Base-by-base conservation (phyloP, 352 stramenopile species). In the Globisporangium ultimum region DNA sequence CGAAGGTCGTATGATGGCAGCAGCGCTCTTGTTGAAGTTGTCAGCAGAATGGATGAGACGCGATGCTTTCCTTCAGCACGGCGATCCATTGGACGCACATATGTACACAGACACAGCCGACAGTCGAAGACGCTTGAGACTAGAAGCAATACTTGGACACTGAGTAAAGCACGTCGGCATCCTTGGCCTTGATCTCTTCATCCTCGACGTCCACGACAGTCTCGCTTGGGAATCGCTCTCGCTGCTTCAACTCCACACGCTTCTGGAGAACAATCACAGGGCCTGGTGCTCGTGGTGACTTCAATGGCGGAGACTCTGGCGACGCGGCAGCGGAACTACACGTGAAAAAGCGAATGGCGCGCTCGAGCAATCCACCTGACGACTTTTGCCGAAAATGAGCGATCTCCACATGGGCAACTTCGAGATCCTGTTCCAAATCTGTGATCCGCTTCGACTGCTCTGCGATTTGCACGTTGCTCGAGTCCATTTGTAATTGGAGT, bases 291-390 rank as follows among this genome's bases (percentile, higher is more conserved):
- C 40, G 40, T 45, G 21, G 59, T 20, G 48, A 66, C 58, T 45
- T 60, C n/a, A 11, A 42, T 10, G 80, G 72, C n/a, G 74, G 28
- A 36, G 28, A 83, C 28, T 65, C 68, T 0, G 79, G 70, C 3
- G 71, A 70, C 0, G 76, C 73, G 21, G 78, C 72, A 24, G 74
- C 73, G 12, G 74, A 70, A 67, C 74, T 93, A 73, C 85, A 95
- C 10, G 85, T 95, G 60, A 95, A 91, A 53, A 95, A 95, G n/a
- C 83, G 80, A 47, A 95, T 85, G 24, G 87, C 71, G 20, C 84
- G 83, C 70, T 91, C 83, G 14, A 93, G 61, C 0, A 93, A 54
- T 4, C 68, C 66, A 2, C 53, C 63, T 8, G 47, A 68, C 18
- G 65, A 34, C 24, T 75, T 70, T 55, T 87, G 70, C 2, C 76